Evolutionary conservation across 2,329 filamentous ascomycete species (phyloP).

Genomic region (Monosporascus sp.): DNA sequence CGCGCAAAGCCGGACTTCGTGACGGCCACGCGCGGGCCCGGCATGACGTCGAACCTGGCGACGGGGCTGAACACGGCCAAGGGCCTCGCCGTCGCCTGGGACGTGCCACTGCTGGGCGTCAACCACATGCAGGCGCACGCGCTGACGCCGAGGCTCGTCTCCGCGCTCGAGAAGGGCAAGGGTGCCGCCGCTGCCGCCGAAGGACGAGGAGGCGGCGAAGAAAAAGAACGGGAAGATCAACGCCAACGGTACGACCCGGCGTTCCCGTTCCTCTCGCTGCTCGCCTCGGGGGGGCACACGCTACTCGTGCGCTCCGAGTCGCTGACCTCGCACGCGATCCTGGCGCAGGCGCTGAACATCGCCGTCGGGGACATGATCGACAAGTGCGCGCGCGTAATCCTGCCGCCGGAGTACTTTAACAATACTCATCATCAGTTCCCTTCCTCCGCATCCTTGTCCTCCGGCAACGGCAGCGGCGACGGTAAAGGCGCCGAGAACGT

Average conservation of each 20-base stretch:
- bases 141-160: slow-evolving; percentile 74
- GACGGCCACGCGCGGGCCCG: slow-evolving; percentile 85
- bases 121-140: slow-evolving; percentile 98
- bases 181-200: slow-evolving; percentile 5
- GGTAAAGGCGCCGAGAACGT: slow-evolving; percentile 49
- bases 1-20: slow-evolving; percentile 70
- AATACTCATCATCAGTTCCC: slow-evolving; percentile 10
- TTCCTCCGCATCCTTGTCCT: background rate
- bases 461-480: slow-evolving; percentile 29
- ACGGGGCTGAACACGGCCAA: slow-evolving; percentile 82
- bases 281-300: slow-evolving; percentile 91
- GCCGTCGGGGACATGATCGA: slow-evolving; percentile 90
- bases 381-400: slow-evolving; percentile 72
- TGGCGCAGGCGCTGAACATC: slow-evolving; percentile 71
- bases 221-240: background rate
- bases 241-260: slow-evolving; percentile 33
- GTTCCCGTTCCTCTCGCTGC: slow-evolving; percentile 83
- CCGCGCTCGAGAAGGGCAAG: slow-evolving; percentile 45
- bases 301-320: slow-evolving; percentile 71
- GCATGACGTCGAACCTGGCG: slow-evolving; percentile 75
- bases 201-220: background rate
- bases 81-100: slow-evolving; percentile 78
- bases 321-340: slow-evolving; percentile 64
- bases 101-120: slow-evolving; percentile 75
- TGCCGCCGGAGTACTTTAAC: slow-evolving; percentile 45